Evolutionary conservation across 2,329 filamentous ascomycete species (phyloP).

Genomic region (Diaporthe sp.): DNA sequence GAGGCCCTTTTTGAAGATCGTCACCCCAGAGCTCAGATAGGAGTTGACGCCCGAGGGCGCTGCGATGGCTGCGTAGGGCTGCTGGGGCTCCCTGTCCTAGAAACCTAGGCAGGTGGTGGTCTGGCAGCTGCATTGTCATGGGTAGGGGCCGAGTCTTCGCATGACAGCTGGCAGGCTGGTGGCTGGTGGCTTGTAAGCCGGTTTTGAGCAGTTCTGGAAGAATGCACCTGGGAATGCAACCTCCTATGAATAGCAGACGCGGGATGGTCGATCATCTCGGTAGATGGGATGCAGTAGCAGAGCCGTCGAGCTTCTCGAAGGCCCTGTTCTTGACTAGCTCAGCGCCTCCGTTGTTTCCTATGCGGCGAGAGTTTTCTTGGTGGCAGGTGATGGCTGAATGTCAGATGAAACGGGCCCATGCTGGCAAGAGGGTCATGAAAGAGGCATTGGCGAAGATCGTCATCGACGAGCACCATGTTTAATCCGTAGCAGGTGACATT

Average conservation of each 20-base stretch:
- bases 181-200: conserved; percentile 18
- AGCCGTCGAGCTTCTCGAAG: conserved; percentile 8
- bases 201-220: background rate
- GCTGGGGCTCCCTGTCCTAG: conserved; percentile 20
- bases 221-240: conserved; percentile 4
- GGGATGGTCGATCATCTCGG: conserved; percentile 25
- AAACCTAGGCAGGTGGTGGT: background rate
- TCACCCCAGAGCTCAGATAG: conserved; percentile 20
- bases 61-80: conserved; percentile 22
- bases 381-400: conserved; percentile 20
- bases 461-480: background rate
- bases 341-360: conserved; percentile 4
- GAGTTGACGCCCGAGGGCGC: conserved; percentile 11
- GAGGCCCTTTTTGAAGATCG: background rate
- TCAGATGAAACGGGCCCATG: conserved; percentile 27
- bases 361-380: background rate
- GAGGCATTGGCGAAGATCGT: conserved; percentile 34
- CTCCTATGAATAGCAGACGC: conserved; percentile 24
- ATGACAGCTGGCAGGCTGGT: conserved; percentile 3
- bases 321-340: background rate
- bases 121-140: conserved; percentile 5
- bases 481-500: conserved; percentile 7
- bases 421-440: background rate
- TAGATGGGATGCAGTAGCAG: conserved; percentile 13
- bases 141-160: conserved; percentile 14